phyloP scores from a whole-genome alignment of 345 rosid species.

The Citrus reticulata region DNA sequence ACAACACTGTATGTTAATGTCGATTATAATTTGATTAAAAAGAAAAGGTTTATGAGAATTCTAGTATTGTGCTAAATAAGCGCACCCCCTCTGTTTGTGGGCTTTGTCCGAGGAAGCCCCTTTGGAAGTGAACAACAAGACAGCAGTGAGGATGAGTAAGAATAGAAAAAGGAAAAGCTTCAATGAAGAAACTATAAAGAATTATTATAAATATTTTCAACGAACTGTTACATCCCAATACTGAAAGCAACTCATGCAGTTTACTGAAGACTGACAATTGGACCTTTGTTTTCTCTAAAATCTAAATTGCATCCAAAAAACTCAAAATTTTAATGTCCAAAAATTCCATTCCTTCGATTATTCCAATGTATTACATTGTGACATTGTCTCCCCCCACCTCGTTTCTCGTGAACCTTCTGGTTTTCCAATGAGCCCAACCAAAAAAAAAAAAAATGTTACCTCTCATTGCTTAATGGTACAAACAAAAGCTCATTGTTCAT shows the following conservation, averaged over 20 bases:
- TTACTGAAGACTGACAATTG: neutral
- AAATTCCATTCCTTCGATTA: conserved; percentile 4
- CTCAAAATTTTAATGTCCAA: neutral
- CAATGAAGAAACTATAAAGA: neutral
- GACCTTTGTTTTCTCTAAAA: neutral
- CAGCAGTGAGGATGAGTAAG: too few relatives aligned
- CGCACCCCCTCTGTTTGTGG: too few relatives aligned
- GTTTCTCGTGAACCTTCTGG: neutral
- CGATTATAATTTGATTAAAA: too few relatives aligned
- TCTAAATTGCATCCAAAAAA: neutral
- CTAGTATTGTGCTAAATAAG: too few relatives aligned
- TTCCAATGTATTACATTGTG: neutral
- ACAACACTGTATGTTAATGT: too few relatives aligned
- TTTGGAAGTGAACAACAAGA: too few relatives aligned
- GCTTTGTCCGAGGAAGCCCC: too few relatives aligned
- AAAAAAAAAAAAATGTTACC: neutral
- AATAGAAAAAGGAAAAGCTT: too few relatives aligned
- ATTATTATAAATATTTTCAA: neutral
- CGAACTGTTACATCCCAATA: neutral
- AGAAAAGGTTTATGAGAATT: too few relatives aligned
- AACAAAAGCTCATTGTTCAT: neutral
- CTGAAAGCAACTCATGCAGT: neutral
- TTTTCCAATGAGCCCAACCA: neutral
- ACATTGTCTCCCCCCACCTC: neutral
- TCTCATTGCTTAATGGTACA: neutral